A percentile compares a stretch with the other conserved stretches of the same genome.
Conservation (phyloP, 192 early-diverging fungal genomes). For the Coemansia sp. region DNA sequence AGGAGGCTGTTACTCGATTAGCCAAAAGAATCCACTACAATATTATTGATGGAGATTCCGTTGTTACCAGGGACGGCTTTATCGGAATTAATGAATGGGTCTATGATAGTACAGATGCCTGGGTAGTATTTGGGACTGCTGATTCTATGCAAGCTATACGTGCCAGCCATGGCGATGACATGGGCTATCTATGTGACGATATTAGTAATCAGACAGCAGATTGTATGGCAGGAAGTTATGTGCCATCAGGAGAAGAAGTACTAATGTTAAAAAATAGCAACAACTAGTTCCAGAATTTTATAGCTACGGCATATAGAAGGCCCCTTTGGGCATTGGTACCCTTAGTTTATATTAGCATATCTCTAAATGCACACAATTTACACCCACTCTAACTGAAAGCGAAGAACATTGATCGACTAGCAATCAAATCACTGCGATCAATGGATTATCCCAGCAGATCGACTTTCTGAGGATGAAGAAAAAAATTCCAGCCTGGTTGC, state of each 20-base stretch:
- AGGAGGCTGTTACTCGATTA: too few relatives aligned
- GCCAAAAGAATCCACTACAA: too few relatives aligned
- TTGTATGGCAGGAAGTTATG: too few relatives aligned
- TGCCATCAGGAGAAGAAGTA: too few relatives aligned
- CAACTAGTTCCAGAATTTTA: not conserved
- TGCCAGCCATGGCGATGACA: too few relatives aligned
- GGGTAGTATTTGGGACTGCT: too few relatives aligned
- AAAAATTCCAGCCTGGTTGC: not conserved
- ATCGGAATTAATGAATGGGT: not conserved
- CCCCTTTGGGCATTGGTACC: not conserved
- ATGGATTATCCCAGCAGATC: not conserved
- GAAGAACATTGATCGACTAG: not conserved
- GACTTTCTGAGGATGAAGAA: not conserved
- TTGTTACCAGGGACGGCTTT: not conserved
- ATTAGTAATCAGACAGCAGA: too few relatives aligned
- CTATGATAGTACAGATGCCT: not conserved
- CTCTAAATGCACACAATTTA: not conserved
- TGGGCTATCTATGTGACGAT: too few relatives aligned
- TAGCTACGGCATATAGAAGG: not conserved
- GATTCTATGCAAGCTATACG: too few relatives aligned
- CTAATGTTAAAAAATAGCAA: too few relatives aligned
- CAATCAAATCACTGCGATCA: not conserved
- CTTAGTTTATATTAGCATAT: not conserved
- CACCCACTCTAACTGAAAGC: not conserved
- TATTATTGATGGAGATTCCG: not conserved